Evolutionary conservation across 2,329 filamentous ascomycete species (phyloP).

Genomic region (Cryphonectria japonica): DNA sequence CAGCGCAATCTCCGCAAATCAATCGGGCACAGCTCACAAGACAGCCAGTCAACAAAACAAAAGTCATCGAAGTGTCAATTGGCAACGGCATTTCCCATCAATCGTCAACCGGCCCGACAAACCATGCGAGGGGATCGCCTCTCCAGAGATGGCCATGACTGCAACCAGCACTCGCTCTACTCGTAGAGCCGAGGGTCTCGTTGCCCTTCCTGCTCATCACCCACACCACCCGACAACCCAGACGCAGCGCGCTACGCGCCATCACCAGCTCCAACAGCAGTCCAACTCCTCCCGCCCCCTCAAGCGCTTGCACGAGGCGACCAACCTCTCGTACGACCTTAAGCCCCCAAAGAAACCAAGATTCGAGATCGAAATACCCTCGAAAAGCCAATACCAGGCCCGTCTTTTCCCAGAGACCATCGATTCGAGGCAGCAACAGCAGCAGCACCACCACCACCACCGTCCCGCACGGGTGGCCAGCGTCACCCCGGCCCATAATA

Average conservation of each 20-base stretch:
- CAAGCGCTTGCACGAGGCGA: constrained; percentile 30
- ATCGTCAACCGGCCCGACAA: constrained; percentile 13
- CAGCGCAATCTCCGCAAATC: constrained; percentile 10
- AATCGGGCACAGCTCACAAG: constrained; percentile 4
- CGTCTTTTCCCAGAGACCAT: constrained; percentile 26
- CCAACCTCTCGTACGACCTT: constrained; percentile 29
- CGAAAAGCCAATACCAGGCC: constrained; percentile 29
- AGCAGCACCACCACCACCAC: constrained; percentile 23
- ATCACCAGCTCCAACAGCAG: constrained; percentile 19
- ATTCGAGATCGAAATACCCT: constrained; percentile 30
- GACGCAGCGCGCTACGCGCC: constrained; percentile 26
- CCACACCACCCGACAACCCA: constrained; percentile 19
- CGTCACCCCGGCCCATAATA: constrained; percentile 34
- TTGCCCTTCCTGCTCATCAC: constrained; percentile 27
- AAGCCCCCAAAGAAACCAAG: constrained; percentile 29
- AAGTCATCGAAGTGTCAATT: constrained; percentile 26
- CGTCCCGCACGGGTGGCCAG: constrained; percentile 31
- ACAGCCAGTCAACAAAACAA: constrained; percentile 5
- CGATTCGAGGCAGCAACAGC: constrained; percentile 27
- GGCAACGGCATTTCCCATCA: constrained; percentile 22
- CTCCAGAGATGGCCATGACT: constrained; percentile 31
- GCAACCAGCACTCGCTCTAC: constrained; percentile 32
- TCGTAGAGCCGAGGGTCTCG: constrained; percentile 30
- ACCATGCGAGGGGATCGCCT: constrained; percentile 27
- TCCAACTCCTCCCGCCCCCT: constrained; percentile 28